Base-by-base conservation (phyloP, 1,284 basidiomycete species). In the Marasmius sp. region DNA sequence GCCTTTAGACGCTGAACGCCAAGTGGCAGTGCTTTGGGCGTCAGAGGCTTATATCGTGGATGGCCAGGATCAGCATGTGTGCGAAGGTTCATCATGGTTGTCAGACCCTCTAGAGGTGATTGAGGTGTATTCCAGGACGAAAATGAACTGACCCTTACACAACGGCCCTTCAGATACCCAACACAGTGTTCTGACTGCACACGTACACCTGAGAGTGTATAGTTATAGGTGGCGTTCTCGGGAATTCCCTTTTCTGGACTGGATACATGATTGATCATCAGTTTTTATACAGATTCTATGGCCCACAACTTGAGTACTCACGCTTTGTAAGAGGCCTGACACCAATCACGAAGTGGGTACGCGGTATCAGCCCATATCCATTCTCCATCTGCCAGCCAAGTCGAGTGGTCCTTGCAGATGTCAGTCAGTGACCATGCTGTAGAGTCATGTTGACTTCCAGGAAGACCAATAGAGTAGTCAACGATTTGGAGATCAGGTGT, bases 151-250 rank as follows among this genome's bases (percentile, higher is more conserved):
- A n/a, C n/a, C n/a, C n/a, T n/a, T n/a, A n/a, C n/a, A n/a, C n/a
- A 78, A 0, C 69, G 62, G 0, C 74, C 73, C 59, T 76, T 77
- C 14, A 77, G 59, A 47, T 67, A 73, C 1, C 75, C 72, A 34
- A 77, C 70, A 9, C 66, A 64, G 68, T 78, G 76, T 56, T 78
- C 75, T 6, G 75, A 76, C 1, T 69, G 64, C 8, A 77, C 69
- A 11, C 67, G 68, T 14, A 75, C 45, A 48, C 62, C 62, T 2
- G 70, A 72, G 10, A 74, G 64, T 61, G 71, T 67, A 41, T 70
- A 68, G 61, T 77, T 75, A 65, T 67, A 74, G 6, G 43, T 39
- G 14, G 58, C 54, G 60, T 78, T 76, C 1, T 71, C 67, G 0
- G 63, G 59, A 1, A 61, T 47, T 20, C 72, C 63, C 1, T 62